Evolutionary conservation across 2,329 filamentous ascomycete species (phyloP).

Genomic region (Xylaria sp.): DNA sequence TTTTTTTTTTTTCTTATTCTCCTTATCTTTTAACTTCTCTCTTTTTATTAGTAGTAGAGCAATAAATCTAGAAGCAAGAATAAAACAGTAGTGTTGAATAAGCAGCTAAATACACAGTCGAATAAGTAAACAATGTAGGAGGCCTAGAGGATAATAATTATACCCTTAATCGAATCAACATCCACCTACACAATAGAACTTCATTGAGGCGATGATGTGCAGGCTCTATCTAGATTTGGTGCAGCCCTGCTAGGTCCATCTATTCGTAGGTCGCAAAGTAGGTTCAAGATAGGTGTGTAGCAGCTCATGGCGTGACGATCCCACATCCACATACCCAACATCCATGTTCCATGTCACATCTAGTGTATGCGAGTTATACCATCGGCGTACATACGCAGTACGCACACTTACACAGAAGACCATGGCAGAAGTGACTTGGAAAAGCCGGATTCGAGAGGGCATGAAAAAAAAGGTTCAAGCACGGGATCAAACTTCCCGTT

Average conservation of each 20-base stretch:
- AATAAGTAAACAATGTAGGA: neutral
- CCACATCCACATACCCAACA: slow-evolving; percentile 3
- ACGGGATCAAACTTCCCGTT: neutral
- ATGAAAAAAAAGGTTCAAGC: neutral
- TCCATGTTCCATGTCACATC: slow-evolving; percentile 22
- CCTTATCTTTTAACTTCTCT: neutral
- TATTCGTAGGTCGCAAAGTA: neutral
- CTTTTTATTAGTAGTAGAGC: no score
- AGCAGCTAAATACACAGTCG: no score
- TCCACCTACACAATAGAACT: neutral
- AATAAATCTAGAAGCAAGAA: no score
- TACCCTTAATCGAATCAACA: neutral
- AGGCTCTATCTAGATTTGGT: neutral
- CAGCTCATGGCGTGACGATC: neutral
- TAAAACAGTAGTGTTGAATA: no score
- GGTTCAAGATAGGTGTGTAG: no score
- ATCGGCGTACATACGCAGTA: neutral
- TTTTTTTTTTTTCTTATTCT: neutral
- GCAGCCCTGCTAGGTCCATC: slow-evolving; percentile 2
- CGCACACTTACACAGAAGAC: neutral
- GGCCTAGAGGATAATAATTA: neutral
- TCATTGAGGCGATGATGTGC: slow-evolving; percentile 5
- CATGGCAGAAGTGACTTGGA: neutral
- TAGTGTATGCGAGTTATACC: neutral
- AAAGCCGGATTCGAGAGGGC: slow-evolving; percentile 2